Evolutionary conservation across 768 basidiomycete species (phyloP).

Genomic region (Lentinula guzmanii): DNA sequence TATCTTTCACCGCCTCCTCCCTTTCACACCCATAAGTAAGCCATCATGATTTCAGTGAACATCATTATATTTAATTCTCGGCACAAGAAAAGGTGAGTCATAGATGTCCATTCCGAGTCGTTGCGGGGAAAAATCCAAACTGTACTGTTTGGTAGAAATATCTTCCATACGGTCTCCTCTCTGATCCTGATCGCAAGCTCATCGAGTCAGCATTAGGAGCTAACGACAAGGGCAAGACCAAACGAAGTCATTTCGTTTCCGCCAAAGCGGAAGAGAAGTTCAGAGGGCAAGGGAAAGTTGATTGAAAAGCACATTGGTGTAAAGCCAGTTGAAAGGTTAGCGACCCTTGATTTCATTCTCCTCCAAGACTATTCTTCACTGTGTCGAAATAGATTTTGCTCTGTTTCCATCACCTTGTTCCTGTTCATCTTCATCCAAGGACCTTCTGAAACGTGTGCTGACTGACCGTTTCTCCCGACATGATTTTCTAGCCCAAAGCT

Average conservation of each 20-base stretch:
- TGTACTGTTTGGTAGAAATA: slow-evolving; percentile 47
- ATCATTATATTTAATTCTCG: too few species aligned
- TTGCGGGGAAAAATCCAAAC: background rate
- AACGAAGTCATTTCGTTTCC: slow-evolving; percentile 92
- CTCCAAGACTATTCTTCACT: background rate
- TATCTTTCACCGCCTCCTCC: too few species aligned
- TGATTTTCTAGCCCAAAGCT: slow-evolving; percentile 43
- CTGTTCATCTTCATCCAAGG: too few species aligned
- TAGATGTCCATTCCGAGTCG: background rate
- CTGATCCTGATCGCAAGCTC: slow-evolving; percentile 78
- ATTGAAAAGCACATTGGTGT: slow-evolving; percentile 82
- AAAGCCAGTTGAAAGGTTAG: slow-evolving; percentile 78
- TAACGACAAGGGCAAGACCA: slow-evolving; percentile 72
- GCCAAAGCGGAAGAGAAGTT: slow-evolving; percentile 49
- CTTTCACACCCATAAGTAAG: too few species aligned
- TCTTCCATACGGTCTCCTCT: slow-evolving; percentile 81
- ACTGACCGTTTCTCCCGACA: background rate
- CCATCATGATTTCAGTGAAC: too few species aligned
- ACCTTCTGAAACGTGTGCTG: background rate
- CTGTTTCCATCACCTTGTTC: background rate
- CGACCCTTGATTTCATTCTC: background rate
- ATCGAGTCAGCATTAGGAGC: slow-evolving; percentile 75
- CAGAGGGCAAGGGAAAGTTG: slow-evolving; percentile 46
- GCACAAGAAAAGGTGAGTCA: slow-evolving; percentile 63
- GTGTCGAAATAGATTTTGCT: background rate